Evolutionary conservation across 192 early-diverging fungal species (phyloP).

Genomic region (Chytriomyces sp.): DNA sequence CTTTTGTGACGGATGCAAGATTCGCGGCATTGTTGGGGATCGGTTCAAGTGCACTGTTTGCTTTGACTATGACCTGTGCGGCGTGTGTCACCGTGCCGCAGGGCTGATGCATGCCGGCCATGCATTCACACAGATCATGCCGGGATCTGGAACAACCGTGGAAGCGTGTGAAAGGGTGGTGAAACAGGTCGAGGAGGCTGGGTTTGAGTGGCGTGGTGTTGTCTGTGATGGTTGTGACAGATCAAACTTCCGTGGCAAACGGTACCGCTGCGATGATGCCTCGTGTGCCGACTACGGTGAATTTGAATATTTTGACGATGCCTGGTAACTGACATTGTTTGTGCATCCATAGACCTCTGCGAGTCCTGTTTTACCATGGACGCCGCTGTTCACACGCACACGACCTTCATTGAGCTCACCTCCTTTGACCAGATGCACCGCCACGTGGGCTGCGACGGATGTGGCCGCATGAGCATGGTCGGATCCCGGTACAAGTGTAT

Average conservation of each 20-base stretch:
- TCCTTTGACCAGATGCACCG: slow-evolving; percentile 20
- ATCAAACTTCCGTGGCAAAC: slow-evolving; percentile 15
- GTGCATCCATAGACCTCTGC: slow-evolving; percentile 7
- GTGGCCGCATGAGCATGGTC: slow-evolving; percentile 20
- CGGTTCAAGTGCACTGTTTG: slow-evolving; percentile 25
- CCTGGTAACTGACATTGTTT: background rate
- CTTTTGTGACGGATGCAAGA: slow-evolving; percentile 33
- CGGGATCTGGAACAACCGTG: no score
- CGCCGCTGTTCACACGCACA: background rate
- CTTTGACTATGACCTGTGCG: slow-evolving; percentile 22
- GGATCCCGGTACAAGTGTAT: slow-evolving; percentile 36
- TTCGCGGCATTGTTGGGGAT: slow-evolving; percentile 24
- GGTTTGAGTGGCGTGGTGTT: slow-evolving; percentile 19
- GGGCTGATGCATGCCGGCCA: no score
- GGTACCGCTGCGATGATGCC: slow-evolving; percentile 29
- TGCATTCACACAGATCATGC: no score
- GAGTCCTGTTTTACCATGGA: slow-evolving; percentile 19
- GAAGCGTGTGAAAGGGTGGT: no score
- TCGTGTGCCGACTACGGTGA: slow-evolving; percentile 29
- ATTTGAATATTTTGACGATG: background rate
- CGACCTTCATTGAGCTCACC: slow-evolving; percentile 11
- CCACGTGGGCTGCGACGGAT: slow-evolving; percentile 25
- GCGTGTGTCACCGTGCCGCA: background rate
- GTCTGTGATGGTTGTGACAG: slow-evolving; percentile 31
- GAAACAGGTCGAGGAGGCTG: no score